These are phyloP conservation scores for Firmiana major DNA, from an alignment of 345 rosid genomes.

Conservation along the genomic window DNA sequence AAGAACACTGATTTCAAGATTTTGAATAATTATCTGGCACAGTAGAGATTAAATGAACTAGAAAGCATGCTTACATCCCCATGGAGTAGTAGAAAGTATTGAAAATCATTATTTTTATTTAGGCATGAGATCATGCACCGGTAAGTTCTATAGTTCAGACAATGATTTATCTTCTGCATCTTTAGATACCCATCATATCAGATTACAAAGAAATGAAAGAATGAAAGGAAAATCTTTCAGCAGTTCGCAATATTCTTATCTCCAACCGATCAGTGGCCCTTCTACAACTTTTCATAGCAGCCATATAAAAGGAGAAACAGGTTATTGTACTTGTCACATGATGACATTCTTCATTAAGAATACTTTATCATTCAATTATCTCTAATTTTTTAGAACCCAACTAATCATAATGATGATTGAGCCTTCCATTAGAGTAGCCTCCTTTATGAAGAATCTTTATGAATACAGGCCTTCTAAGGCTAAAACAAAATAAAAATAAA, in stretches of 20 bases:
- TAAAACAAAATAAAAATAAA: too few species aligned
- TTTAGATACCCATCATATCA: background rate
- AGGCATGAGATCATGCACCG: too few species aligned
- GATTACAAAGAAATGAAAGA: background rate
- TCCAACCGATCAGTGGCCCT: background rate
- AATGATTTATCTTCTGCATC: background rate
- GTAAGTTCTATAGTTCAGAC: background rate
- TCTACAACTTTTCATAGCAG: constrained; percentile 13
- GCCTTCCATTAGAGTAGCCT: constrained; percentile 19
- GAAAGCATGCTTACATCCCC: background rate
- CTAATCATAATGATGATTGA: constrained; percentile 34
- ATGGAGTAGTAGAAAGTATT: background rate
- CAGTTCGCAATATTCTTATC: background rate
- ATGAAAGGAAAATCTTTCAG: background rate
- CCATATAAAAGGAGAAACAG: constrained; percentile 6
- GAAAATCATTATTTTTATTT: background rate
- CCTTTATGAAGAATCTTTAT: constrained; percentile 20
- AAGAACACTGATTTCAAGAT: background rate
- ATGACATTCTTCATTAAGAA: constrained; percentile 13
- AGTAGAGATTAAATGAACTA: background rate
- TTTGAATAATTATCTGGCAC: background rate
- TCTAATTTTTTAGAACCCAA: constrained; percentile 31
- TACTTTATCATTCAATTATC: constrained; percentile 15
- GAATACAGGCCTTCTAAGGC: constrained; percentile 17
- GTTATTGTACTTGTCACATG: constrained; percentile 19